Evolutionary conservation across 1,284 basidiomycete genomes (phyloP), one percentile per base, ranked within the genome.

Genomic region (Rhizopogon parksii): DNA sequence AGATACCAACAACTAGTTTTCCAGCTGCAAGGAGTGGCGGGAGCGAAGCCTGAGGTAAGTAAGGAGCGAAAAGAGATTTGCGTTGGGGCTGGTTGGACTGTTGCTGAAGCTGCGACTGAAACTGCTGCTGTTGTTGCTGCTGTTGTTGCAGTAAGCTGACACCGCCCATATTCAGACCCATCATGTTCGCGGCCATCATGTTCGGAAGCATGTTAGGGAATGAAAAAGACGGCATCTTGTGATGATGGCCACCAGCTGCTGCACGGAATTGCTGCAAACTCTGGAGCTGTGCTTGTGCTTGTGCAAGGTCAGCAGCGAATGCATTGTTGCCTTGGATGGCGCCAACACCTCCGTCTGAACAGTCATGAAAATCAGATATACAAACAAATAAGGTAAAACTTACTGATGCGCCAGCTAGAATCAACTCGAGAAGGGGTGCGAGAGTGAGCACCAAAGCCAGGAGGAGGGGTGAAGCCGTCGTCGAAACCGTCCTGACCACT

Each of bases 61-160:
- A 99, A 51, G 95, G 96, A 57, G 96, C 96, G 65, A 99, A 99
- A 46, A 99, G 80, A 38, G 94, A 98, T 75, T 99, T 99, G 70
- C 96, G 89, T 71, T 96, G 92, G 34, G 91, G 91, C 58, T 94
- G 91, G 59, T 73, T 91, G 37, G 84, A 86, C 67, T 91, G 83
- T 61, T 91, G 92, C 65, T 95, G 91, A 25, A 95, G 77, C 67
- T 95, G 92, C 56, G 91, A 87, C 72, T 95, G 84, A 70, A 88
- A 88, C 58, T 88, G 64, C 27, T 78, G 76, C 53, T 80, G 78
- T 0, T 65, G 85, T 59, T 94, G 91, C 56, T 94, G 91, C 59
- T 95, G 89, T 62, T 91, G 89, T 65, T 91, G 85, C 51, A 91
- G 73, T 30, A 90, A 69, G 60, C 86, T 87, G 56, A 90, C 82